Evolutionary conservation across 2,329 filamentous ascomycete species (phyloP).

Genomic region (Shiraia bambusicola): DNA sequence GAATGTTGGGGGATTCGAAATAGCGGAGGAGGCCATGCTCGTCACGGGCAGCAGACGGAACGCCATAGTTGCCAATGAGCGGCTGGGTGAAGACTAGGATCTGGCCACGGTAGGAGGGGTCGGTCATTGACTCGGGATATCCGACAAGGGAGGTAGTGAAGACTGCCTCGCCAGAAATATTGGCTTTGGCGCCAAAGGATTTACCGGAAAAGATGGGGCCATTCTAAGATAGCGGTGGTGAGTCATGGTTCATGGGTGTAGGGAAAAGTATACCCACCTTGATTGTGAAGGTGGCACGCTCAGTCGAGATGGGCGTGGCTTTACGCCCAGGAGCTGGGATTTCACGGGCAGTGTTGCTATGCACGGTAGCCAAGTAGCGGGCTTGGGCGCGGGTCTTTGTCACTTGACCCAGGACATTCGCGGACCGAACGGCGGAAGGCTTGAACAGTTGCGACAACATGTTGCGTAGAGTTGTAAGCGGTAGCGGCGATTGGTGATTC

Average conservation of each 20-base stretch:
- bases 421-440: conserved; percentile 50
- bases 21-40: conserved; percentile 90
- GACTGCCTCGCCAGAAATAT: conserved; percentile 96
- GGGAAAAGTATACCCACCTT: conserved; percentile 59
- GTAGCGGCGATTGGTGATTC: conserved; percentile 11
- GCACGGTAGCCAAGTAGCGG: conserved; percentile 65
- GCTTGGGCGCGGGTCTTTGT: conserved; percentile 47
- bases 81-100: conserved; percentile 98
- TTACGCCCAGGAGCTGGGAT: conserved; percentile 61
- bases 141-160: conserved; percentile 98
- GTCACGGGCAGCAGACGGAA: conserved; percentile 83
- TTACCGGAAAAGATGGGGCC: conserved; percentile 95
- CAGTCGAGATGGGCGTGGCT: conserved; percentile 68
- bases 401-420: conserved; percentile 49
- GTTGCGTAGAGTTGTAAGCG: conserved; percentile 36
- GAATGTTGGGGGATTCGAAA: conserved; percentile 97
- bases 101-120: conserved; percentile 75
- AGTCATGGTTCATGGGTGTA: conserved; percentile 21
- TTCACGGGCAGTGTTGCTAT: conserved; percentile 68
- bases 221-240: conserved; percentile 59
- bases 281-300: conserved; percentile 92
- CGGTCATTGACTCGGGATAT: conserved; percentile 85
- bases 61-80: conserved; percentile 97
- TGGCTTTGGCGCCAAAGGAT: conserved; percentile 93
- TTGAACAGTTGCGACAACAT: conserved; percentile 60